Base-by-base conservation (phyloP, 1,284 basidiomycete genomes). In the Ustilago esculenta region DNA sequence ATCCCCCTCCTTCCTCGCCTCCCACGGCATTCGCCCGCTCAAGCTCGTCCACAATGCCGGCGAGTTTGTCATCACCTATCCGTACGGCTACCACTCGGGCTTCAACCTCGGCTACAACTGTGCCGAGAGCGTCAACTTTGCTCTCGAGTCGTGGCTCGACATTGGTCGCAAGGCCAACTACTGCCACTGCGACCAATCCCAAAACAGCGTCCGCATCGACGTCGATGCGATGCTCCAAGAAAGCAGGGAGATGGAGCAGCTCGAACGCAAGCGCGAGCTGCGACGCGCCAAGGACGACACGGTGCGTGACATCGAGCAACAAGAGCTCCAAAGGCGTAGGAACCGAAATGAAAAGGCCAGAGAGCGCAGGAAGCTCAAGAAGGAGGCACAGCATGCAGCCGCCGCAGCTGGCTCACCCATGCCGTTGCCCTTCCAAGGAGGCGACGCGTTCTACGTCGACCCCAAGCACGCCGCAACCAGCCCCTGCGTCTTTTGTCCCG, bases 61-160 rank as follows among this genome's bases (percentile, higher is more conserved):
- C 35, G 95, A 98, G 82, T 98, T 98, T 75, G 92, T 98, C 33
- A 90, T 98, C 72, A 98, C 95, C 0, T 98, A 89, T 81, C 95
- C 95, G 0, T 80, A 74, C 41, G 94, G 94, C 9, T 97, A 97
- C 82, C 94, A 97, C 81, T 92, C 93, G 0, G 95, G 95, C 15
- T 98, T 96, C 86, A 98, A 98, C 80, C 85, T 98, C 33, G 96
- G 95, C 14, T 89, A 96, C 81, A 98, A 98, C 80, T 98, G 95
- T 77, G 95, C 95, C 2, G 96, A 98, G 83, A 93, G 91, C 69
- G 92, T 97, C 76, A 98, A 98, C 82, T 98, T 98, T 83, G 96
- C 96, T 0, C 86, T 98, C 23, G 92, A 97, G 18, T 91, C 90
- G 58, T 98, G 95, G 95, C 83, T 98, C 9, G 92, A 95, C 46